phyloP scores from a whole-genome alignment of 192 early-diverging fungal species.

The Mortierella claussenii region DNA sequence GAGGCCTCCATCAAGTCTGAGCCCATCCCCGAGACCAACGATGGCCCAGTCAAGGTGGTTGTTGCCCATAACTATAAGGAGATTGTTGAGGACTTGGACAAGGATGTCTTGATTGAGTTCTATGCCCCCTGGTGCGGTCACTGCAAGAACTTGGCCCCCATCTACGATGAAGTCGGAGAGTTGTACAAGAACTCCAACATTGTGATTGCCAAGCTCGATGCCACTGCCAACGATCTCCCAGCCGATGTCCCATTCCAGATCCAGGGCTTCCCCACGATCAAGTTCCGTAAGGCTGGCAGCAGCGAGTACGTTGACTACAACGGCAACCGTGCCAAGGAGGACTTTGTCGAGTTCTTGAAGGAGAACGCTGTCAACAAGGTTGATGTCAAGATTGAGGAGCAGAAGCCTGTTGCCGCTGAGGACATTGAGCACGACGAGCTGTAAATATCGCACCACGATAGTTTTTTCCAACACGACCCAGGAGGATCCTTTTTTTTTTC shows the following conservation, averaged over 20 bases:
- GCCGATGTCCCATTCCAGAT: constrained; percentile 71
- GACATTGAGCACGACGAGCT: constrained; percentile 55
- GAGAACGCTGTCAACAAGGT: constrained; percentile 73
- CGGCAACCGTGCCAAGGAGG: constrained; percentile 84
- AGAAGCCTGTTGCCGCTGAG: constrained; percentile 38
- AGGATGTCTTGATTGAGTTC: constrained; percentile 95
- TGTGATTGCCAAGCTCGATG: constrained; percentile 93
- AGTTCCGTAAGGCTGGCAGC: constrained; percentile 84
- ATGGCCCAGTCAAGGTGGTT: constrained; percentile 90
- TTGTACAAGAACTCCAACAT: constrained; percentile 55
- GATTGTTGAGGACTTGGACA: constrained; percentile 80
- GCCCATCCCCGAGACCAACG: constrained; percentile 84
- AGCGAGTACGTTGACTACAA: constrained; percentile 81
- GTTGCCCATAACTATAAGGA: constrained; percentile 86
- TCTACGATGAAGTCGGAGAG: constrained; percentile 86
- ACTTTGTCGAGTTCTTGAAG: constrained; percentile 81
- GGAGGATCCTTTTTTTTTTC: background rate
- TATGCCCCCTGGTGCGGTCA: constrained; percentile 93
- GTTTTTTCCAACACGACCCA: background rate
- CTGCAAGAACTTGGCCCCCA: constrained; percentile 79
- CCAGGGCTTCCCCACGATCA: constrained; percentile 95
- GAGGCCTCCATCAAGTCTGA: constrained; percentile 85
- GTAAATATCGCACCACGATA: constrained; percentile 36
- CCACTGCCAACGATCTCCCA: constrained; percentile 94
- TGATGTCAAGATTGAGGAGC: constrained; percentile 27